A percentile compares a stretch with the other conserved stretches of the same genome.
These are phyloP conservation scores for Yamadazyma olivae DNA, from an alignment of 805 yeast genomes.

Conservation along the genomic window DNA sequence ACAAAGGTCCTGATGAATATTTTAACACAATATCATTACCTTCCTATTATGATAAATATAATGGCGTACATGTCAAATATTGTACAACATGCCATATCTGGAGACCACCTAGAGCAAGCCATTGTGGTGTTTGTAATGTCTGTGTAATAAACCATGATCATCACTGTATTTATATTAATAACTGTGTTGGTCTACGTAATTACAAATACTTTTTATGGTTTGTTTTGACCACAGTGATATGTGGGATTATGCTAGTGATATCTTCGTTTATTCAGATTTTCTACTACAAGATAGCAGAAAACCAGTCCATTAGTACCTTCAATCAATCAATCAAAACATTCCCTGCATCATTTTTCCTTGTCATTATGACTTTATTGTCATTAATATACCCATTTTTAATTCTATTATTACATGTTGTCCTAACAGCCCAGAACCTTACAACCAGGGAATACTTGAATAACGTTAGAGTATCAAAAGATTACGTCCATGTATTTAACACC, in stretches of 20 bases:
- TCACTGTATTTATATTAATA: slow-evolving; percentile 62
- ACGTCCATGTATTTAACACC: slow-evolving; percentile 29
- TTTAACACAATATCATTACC: slow-evolving; percentile 50
- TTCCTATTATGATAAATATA: slow-evolving; percentile 20
- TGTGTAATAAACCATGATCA: slow-evolving; percentile 71
- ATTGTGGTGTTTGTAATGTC: slow-evolving; percentile 65
- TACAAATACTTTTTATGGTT: slow-evolving; percentile 36
- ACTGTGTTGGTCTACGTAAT: slow-evolving; percentile 40
- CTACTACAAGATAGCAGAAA: slow-evolving; percentile 21
- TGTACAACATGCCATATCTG: slow-evolving; percentile 55
- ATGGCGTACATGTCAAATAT: slow-evolving; percentile 49
- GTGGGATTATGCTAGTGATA: slow-evolving; percentile 18
- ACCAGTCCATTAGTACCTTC: slow-evolving; percentile 22
- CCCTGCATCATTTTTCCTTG: slow-evolving; percentile 49
- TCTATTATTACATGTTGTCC: slow-evolving; percentile 49
- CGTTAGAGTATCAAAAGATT: slow-evolving; percentile 27
- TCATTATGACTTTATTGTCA: slow-evolving; percentile 44
- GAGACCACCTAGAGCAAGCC: slow-evolving; percentile 69
- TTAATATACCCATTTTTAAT: slow-evolving; percentile 57
- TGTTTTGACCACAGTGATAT: slow-evolving; percentile 18
- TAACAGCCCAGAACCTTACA: slow-evolving; percentile 58
- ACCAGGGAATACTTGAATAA: slow-evolving; percentile 69
- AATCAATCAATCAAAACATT: slow-evolving; percentile 14
- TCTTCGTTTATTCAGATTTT: slow-evolving; percentile 21
- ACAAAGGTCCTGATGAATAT: slow-evolving; percentile 56